These are phyloP conservation scores for Xerocomus alliaceus DNA, from an alignment of 1,284 basidiomycete genomes.

Conservation along the genomic window DNA sequence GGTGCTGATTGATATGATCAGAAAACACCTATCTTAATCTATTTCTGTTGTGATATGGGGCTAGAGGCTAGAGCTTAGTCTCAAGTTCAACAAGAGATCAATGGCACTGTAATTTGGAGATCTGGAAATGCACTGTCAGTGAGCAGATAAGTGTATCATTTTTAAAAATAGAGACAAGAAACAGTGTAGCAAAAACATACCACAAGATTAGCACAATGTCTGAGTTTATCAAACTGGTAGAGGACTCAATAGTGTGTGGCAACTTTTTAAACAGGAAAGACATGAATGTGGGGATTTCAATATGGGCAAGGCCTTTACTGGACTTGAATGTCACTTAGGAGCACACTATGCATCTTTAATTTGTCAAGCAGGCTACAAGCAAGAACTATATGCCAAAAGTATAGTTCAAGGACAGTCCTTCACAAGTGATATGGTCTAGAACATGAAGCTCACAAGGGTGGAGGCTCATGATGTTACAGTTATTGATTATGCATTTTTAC, in stretches of 20 bases:
- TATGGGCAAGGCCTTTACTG: background rate
- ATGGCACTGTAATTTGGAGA: background rate
- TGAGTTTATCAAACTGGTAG: background rate
- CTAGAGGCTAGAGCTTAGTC: background rate
- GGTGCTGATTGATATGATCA: background rate
- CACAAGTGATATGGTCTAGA: background rate
- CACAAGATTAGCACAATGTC: background rate
- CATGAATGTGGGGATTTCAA: background rate
- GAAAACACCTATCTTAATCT: background rate
- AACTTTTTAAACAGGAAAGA: background rate
- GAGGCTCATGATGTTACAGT: too few relatives aligned
- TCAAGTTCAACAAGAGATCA: background rate
- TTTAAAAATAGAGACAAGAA: background rate
- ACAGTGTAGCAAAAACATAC: background rate
- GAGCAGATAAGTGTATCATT: background rate
- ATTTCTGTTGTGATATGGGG: background rate
- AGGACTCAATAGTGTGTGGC: background rate
- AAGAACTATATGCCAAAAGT: background rate
- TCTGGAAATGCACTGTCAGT: background rate
- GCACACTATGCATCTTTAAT: background rate
- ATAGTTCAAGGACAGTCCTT: background rate
- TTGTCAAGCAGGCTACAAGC: background rate
- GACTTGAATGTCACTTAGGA: background rate
- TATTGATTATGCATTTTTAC: too few relatives aligned
- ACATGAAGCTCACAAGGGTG: conserved; percentile 14